Base-by-base conservation (phyloP, 148 eudicot species). In the Vaccinium corymbosum region DNA sequence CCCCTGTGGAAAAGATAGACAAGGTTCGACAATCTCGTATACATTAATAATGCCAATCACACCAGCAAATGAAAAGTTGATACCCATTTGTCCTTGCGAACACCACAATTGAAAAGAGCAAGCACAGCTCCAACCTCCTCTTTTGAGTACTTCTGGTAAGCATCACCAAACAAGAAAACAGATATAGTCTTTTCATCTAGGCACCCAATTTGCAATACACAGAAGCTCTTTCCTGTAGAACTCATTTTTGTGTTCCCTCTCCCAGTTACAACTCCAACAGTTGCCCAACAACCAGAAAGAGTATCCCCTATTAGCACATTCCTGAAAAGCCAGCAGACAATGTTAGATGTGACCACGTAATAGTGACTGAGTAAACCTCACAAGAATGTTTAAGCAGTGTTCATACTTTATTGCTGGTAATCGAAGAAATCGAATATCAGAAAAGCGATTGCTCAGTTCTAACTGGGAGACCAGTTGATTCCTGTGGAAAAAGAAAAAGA, bases 231-330 rank as follows among this genome's bases (percentile, higher is more conserved):
- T 83, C 98, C 99, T 20, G 89, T 86, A 68, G 99, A 89, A 90
- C 95, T 94, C 42, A 81, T 90, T 76, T 88, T 93, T 48, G 88
- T 86, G n/a, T n/a, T 84, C 4, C 94, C 94, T 80, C 88, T 97
- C 84, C 93, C 99, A 6, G 87, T 85, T 86, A 97, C 74, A 81
- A 97, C 93, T 55, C 99, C 99, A 83, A 92, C 90, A 56, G 99
- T 97, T 80, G 97, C 97, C 99, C 99, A 97, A 89, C 98, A 92
- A 80, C 99, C 99, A 61, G 94, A 90, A 55, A 94, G 88, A 56
- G 93, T 93, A 78, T 94, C 99, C 80, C 99, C 98, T 20, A 61
- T 89, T 52, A 94, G 84, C 84, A 93, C 82, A 89, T 97, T 97
- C 92, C 99, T 97, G 79, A 72, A 85, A 83, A 57, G 1, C 56